Evolutionary conservation across 371 early-diverging fungal genomes (phyloP), one percentile per base, ranked within the genome.

Genomic region (Choanephora cucurbitarum): DNA sequence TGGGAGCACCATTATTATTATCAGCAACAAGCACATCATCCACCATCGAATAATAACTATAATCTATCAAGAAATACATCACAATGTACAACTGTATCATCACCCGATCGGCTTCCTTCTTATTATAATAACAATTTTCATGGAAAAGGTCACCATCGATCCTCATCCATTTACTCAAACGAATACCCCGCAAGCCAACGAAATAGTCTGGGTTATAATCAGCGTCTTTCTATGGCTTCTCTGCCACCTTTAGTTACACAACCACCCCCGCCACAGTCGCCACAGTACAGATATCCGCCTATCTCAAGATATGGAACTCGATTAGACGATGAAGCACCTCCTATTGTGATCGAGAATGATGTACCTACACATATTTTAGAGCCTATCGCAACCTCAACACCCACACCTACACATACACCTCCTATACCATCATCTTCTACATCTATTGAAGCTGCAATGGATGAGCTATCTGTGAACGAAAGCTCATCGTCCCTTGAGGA

Each of bases 41-140:
- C 33, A 61, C 60, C 11, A 66, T 7, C 7, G 5, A 28, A 28
- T 28, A 28, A 28, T 7, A 28, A 7, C 7, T 28, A 28, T 28
- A 7, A 64, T 13, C 44, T 70, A 23, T 61, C 70, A 5, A 58
- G 72, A 40, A 67, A 69, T 44, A 58, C 52, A 23, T 64, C 69
- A 15, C 41, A 56, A 13, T 52, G 46, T 32, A 65, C 66, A 0
- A 54, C 56, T 40, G 37, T 56, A 0, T 66, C 73, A 15, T 47
- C 60, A 14, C 58, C 73, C 14, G 64, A 66, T 50, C 34, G 48
- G 18, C 17, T 58, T 11, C 58, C 54, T 4, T 54, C 55, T 21
- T 57, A 49, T 39, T 48, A 62, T 24, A 31, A 44, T 11, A 45
- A 52, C 41, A 18, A n/a, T 15, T 13, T 13, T 31, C 49, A 45